These are phyloP conservation scores for Sordariomycetes sp. DNA, from an alignment of 2,329 filamentous ascomycete genomes.

Conservation along the genomic window DNA sequence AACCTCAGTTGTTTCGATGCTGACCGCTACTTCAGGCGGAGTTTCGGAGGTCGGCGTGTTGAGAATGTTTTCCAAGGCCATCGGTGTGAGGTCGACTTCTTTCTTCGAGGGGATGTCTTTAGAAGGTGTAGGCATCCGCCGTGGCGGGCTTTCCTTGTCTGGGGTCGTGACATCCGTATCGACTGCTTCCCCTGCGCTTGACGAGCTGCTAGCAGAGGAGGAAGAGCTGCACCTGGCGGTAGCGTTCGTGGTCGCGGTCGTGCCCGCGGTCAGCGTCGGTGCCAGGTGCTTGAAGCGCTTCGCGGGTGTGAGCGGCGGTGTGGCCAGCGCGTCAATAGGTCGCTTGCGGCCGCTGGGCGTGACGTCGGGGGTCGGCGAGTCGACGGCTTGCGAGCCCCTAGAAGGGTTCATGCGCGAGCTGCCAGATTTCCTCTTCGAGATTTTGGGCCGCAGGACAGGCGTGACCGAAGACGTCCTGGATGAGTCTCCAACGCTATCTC, in stretches of 20 bases:
- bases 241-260: slow-evolving; percentile 19
- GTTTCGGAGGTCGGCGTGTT: slow-evolving; percentile 15
- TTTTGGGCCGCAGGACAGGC: slow-evolving; percentile 43
- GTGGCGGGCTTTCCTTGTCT: slow-evolving; percentile 35
- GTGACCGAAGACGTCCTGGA: slow-evolving; percentile 50
- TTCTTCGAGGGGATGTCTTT: slow-evolving; percentile 8
- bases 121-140: slow-evolving; percentile 18
- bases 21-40: slow-evolving; percentile 11
- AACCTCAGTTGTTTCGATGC: slow-evolving; percentile 14
- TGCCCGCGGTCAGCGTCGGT: slow-evolving; percentile 15
- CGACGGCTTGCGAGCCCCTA: slow-evolving; percentile 22
- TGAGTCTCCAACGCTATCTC: slow-evolving; percentile 36
- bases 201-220: slow-evolving; percentile 10
- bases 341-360: slow-evolving; percentile 25
- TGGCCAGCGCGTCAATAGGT: slow-evolving; percentile 33
- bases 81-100: slow-evolving; percentile 11
- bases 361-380: slow-evolving; percentile 16
- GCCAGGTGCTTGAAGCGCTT: slow-evolving; percentile 35
- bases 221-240: slow-evolving; percentile 5
- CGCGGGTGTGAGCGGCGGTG: slow-evolving; percentile 45
- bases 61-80: slow-evolving; percentile 23
- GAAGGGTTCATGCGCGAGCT: slow-evolving; percentile 20
- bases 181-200: slow-evolving; percentile 15
- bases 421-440: slow-evolving; percentile 22
- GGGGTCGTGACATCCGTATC: slow-evolving; percentile 41